Percentiles rank a stretch among this genome's conserved stretches.
phyloP scores from a whole-genome alignment of 1,139 yeast species.

The Blastobotrys arbuscula region DNA sequence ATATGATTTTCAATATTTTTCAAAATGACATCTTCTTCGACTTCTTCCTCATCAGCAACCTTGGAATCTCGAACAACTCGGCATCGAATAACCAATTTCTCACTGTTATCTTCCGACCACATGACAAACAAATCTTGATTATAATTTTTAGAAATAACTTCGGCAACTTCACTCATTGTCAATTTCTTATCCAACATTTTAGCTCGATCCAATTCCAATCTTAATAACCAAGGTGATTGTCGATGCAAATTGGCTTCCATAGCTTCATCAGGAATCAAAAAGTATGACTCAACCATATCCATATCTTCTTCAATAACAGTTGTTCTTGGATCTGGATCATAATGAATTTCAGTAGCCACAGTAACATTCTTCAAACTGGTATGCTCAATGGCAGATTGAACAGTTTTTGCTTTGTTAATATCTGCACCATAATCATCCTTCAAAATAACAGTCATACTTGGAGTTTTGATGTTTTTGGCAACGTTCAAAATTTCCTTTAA shows the following conservation, averaged over 20 bases:
- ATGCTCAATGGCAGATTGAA: slow-evolving; percentile 95
- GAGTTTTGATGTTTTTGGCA: slow-evolving; percentile 98
- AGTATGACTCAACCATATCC: slow-evolving; percentile 95
- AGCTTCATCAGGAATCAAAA: slow-evolving; percentile 96
- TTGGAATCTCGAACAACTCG: slow-evolving; percentile 98
- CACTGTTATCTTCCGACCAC: slow-evolving; percentile 99
- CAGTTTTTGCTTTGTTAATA: slow-evolving; percentile 88
- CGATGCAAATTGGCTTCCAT: slow-evolving; percentile 89
- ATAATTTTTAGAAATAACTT: slow-evolving; percentile 86
- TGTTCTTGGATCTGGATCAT: slow-evolving; percentile 96
- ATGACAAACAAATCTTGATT: slow-evolving; percentile 94
- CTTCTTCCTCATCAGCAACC: slow-evolving; percentile 83
- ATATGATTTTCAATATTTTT: slow-evolving; percentile 94
- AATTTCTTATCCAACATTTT: slow-evolving; percentile 97
- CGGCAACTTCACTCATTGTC: slow-evolving; percentile 98
- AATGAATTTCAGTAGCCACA: slow-evolving; percentile 93
- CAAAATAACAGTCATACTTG: slow-evolving; percentile 88
- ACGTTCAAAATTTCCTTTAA: slow-evolving; percentile 97
- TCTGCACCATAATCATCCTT: slow-evolving; percentile 76
- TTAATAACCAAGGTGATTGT: slow-evolving; percentile 96
- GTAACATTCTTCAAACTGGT: slow-evolving; percentile 93
- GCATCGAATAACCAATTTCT: slow-evolving; percentile 93
- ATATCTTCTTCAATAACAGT: slow-evolving; percentile 95
- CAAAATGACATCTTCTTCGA: slow-evolving; percentile 95
- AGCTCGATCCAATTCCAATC: slow-evolving; percentile 96